These are phyloP conservation scores for Boletales sp. DNA, from an alignment of 768 basidiomycete genomes.

Conservation along the genomic window DNA sequence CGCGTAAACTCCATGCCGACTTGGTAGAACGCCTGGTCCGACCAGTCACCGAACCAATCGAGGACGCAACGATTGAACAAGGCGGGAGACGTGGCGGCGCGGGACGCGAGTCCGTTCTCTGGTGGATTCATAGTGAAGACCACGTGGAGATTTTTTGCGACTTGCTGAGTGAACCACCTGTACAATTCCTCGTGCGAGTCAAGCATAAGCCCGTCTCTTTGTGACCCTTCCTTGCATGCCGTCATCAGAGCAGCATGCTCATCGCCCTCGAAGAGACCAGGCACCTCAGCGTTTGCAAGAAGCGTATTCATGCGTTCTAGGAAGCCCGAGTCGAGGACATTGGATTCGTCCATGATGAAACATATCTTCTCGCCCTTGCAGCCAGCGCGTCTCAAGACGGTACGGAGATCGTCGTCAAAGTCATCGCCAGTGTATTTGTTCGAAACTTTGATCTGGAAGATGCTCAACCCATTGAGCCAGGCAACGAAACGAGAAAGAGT, in stretches of 20 bases:
- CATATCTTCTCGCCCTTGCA: constrained; percentile 99
- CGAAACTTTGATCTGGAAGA: constrained; percentile 99
- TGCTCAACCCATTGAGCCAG: constrained; percentile 99
- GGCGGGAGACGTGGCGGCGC: constrained; percentile 96
- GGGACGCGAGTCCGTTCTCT: constrained; percentile 89
- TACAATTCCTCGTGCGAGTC: constrained; percentile 98
- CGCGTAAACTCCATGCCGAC: constrained; percentile 97
- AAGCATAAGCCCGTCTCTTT: constrained; percentile 95
- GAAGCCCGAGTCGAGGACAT: constrained; percentile 98
- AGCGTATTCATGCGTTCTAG: constrained; percentile 99
- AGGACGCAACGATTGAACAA: constrained; percentile 98
- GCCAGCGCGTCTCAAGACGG: constrained; percentile 89
- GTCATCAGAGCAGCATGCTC: constrained; percentile 98
- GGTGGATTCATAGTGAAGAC: constrained; percentile 99
- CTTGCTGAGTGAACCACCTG: constrained; percentile 98
- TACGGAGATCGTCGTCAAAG: constrained; percentile 96
- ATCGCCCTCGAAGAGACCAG: constrained; percentile 99
- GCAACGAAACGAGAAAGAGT: constrained; percentile 97
- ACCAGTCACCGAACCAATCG: constrained; percentile 99
- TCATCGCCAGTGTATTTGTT: constrained; percentile 99
- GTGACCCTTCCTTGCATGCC: constrained; percentile 99
- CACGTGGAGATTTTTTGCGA: constrained; percentile 95
- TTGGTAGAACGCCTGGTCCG: constrained; percentile 97
- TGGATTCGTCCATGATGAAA: constrained; percentile 99
- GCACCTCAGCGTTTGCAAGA: constrained; percentile 99